Evolutionary conservation across 2,329 filamentous ascomycete species (phyloP), one percentile per base, ranked within the genome.

Genomic region (Sporothrix dimorphospora): DNA sequence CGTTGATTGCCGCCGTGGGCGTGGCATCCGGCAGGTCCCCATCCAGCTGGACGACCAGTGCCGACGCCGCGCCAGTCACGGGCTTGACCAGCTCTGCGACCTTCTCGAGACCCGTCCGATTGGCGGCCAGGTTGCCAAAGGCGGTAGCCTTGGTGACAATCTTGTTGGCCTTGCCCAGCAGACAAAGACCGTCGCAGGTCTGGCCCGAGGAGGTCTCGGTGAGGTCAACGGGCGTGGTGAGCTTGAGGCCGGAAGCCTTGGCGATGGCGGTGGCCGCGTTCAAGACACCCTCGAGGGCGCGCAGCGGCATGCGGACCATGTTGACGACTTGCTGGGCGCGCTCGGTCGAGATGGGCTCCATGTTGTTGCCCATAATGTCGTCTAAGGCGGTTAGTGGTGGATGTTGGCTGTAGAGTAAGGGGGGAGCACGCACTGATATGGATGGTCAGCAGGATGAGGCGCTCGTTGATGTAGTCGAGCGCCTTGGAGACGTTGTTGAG

Each of bases 111-210:
- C 73, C 73, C 4, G 69, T 30, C 27, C 34, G 70, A 11, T 65
- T 24, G 42, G 69, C 45, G 9, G 70, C 16, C 3, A 6, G 7
- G 12, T n/a, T 19, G 59, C 45, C n/a, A 11, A 66, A 70, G 12
- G 19, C 16, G 21, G 34, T 21, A 12, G 72, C 30, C 59, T 73
- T 61, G 14, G 14, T 12, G 19, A 73, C 55, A 9, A 74, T 68
- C n/a, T 38, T 30, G 47, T 53, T 51, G 38, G 70, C 73, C 61
- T 72, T 74, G 53, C 8, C 27, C 16, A 72, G 16, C 12, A 74
- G 11, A 57, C 72, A 72, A 24, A 51, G 4, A 24, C 57, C 70
- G 59, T 74, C 51, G 53, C 71, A 65, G n/a, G 14, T 42, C 19
- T 45, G 14, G 21, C 66, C 63, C 3, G 65, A 21, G 1, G 55